These are phyloP conservation scores for Pseudogymnoascus sp. DNA, from an alignment of 2,329 filamentous ascomycete species.

Conservation along the genomic window DNA sequence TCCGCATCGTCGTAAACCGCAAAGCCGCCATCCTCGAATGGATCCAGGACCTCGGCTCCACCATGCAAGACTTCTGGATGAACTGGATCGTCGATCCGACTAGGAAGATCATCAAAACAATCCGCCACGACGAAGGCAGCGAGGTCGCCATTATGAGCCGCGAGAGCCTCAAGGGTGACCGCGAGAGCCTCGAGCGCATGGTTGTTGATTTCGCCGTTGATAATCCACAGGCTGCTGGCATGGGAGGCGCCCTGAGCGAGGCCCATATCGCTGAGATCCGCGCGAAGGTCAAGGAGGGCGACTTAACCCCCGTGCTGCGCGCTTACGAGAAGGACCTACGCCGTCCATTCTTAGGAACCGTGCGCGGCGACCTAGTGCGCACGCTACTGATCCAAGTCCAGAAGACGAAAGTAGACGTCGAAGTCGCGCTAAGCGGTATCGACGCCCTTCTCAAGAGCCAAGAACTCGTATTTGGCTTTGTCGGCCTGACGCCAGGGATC, in stretches of 20 bases:
- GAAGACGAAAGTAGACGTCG: constrained; percentile 97
- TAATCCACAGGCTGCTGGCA: constrained; percentile 56
- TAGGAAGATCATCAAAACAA: constrained; percentile 78
- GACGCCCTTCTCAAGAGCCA: constrained; percentile 92
- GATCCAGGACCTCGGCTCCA: constrained; percentile 71
- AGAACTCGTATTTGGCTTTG: constrained; percentile 95
- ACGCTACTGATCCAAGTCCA: constrained; percentile 93
- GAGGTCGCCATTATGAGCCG: constrained; percentile 97
- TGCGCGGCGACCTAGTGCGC: constrained; percentile 80
- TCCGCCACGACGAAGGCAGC: constrained; percentile 84
- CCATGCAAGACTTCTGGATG: constrained; percentile 80
- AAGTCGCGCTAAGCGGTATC: constrained; percentile 92
- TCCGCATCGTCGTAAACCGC: constrained; percentile 68
- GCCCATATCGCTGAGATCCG: constrained; percentile 67
- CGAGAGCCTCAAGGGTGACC: constrained; percentile 81
- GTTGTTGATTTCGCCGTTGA: constrained; percentile 92
- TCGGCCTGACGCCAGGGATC: constrained; percentile 88
- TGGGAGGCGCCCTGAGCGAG: constrained; percentile 52
- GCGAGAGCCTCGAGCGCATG: constrained; percentile 92
- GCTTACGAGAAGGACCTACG: constrained; percentile 88
- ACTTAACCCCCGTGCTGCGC: constrained; percentile 82
- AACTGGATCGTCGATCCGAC: constrained; percentile 93
- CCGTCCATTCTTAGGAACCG: constrained; percentile 71
- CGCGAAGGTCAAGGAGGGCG: constrained; percentile 77
- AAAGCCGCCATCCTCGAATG: constrained; percentile 72